Evolutionary conservation across 2,329 filamentous ascomycete genomes (phyloP).

Genomic region (Scleromitrula shiraiana): DNA sequence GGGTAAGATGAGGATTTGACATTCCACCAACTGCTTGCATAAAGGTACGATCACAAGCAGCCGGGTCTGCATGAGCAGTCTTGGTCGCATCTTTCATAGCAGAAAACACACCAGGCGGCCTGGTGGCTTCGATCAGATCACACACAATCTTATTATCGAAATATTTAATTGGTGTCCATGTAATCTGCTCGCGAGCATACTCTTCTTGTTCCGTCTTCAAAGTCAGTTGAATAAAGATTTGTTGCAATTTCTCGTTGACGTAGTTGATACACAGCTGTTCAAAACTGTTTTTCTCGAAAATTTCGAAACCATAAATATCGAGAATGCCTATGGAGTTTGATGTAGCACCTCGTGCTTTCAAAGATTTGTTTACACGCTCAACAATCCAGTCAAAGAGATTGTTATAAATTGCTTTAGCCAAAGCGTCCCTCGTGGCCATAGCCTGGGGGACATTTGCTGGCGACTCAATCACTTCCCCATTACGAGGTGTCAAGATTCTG

Average conservation of each 20-base stretch:
- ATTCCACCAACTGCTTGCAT: conserved; percentile 89
- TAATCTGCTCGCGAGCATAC: conserved; percentile 90
- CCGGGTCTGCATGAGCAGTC: conserved; percentile 93
- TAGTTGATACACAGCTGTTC: conserved; percentile 99
- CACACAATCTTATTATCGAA: conserved; percentile 99
- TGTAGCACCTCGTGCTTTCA: conserved; percentile 68
- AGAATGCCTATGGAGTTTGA: conserved; percentile 89
- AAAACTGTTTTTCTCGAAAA: conserved; percentile 98
- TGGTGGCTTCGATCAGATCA: conserved; percentile 86
- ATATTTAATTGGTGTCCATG: conserved; percentile 98
- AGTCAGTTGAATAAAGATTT: conserved; percentile 97
- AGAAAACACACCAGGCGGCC: conserved; percentile 88
- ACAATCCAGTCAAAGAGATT: conserved; percentile 99
- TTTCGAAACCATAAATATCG: conserved; percentile 98
- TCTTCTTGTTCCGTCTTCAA: conserved; percentile 96
- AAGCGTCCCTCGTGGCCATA: conserved; percentile 75
- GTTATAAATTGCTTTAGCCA: conserved; percentile 93
- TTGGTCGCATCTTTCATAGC: conserved; percentile 96
- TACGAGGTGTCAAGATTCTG: conserved; percentile 67
- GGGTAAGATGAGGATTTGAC: conserved; percentile 83
- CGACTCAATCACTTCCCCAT: conserved; percentile 59
- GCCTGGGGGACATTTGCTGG: conserved; percentile 87
- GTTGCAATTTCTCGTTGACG: conserved; percentile 97
- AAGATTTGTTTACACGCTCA: conserved; percentile 77
- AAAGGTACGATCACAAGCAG: conserved; percentile 90